phyloP scores from a whole-genome alignment of 176 grass and related monocot species.

The Chrysopogon serrulatus region DNA sequence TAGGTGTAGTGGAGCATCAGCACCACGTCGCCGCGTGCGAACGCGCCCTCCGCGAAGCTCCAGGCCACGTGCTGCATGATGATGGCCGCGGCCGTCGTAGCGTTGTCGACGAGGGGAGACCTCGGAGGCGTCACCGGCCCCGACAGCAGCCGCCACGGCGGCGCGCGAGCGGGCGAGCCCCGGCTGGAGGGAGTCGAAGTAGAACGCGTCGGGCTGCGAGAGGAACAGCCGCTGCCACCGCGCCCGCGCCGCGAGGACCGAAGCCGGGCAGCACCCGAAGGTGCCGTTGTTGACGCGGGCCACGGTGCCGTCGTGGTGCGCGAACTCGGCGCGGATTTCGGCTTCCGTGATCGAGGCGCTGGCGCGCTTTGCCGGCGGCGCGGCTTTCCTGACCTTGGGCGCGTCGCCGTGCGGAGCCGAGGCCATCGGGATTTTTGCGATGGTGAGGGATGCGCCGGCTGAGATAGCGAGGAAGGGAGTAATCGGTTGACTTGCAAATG shows the following conservation, averaged over 20 bases:
- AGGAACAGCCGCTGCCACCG: slow-evolving; percentile 59
- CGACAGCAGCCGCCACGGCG: slow-evolving; percentile 37
- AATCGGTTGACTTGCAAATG: neutral
- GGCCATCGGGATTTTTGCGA: neutral
- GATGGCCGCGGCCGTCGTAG: slow-evolving; percentile 71
- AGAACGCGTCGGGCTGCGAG: slow-evolving; percentile 66
- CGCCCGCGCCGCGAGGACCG: slow-evolving; percentile 41
- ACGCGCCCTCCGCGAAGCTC: slow-evolving; percentile 60
- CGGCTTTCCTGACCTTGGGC: neutral
- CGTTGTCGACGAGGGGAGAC: slow-evolving; percentile 78
- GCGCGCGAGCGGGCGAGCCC: slow-evolving; percentile 46
- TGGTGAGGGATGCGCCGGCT: neutral
- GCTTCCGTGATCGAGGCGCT: slow-evolving; percentile 3
- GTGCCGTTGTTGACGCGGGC: slow-evolving; percentile 72
- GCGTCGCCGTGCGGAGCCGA: neutral
- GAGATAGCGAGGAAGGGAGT: neutral
- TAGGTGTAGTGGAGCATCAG: slow-evolving; percentile 84
- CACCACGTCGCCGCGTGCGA: slow-evolving; percentile 53
- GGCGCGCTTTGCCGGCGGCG: slow-evolving; percentile 9
- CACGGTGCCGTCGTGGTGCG: slow-evolving; percentile 56
- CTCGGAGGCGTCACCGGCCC: slow-evolving; percentile 32
- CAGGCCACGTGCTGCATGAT: slow-evolving; percentile 75
- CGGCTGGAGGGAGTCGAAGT: slow-evolving; percentile 55
- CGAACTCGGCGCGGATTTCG: slow-evolving; percentile 48
- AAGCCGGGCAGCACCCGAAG: slow-evolving; percentile 58